Conservation (phyloP, 331 rosid genomes). For the Spiraea crenata region DNA sequence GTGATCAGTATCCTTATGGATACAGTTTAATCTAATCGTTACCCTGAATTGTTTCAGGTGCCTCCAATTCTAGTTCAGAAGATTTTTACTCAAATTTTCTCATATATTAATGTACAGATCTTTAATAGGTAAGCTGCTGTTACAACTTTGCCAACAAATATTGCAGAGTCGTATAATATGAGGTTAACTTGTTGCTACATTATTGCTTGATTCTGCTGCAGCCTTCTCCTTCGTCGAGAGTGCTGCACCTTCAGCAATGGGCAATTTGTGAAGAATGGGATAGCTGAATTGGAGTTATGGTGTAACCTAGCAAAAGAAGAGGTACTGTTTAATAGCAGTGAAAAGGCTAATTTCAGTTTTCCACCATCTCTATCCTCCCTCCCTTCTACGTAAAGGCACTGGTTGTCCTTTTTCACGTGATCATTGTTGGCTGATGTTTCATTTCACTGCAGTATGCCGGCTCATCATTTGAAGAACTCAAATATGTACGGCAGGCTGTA, state of each 20-base stretch:
- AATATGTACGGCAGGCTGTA: slow-evolving; percentile 70
- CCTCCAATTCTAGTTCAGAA: slow-evolving; percentile 59
- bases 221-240: slow-evolving; percentile 71
- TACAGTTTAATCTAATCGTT: slow-evolving; percentile 20
- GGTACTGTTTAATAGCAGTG: slow-evolving; percentile 38
- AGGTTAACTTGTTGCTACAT: slow-evolving; percentile 32
- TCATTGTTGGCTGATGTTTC: slow-evolving; percentile 22
- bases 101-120: slow-evolving; percentile 63
- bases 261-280: slow-evolving; percentile 73
- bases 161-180: slow-evolving; percentile 9
- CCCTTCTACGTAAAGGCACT: background rate
- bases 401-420: background rate
- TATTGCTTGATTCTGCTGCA: slow-evolving; percentile 37
- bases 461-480: slow-evolving; percentile 83
- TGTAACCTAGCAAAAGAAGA: slow-evolving; percentile 69
- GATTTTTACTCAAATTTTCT: slow-evolving; percentile 55
- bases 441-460: slow-evolving; percentile 59
- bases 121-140: slow-evolving; percentile 57
- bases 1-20: slow-evolving; percentile 17
- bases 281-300: slow-evolving; percentile 84
- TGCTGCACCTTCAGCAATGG: slow-evolving; percentile 74
- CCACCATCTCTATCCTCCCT: background rate
- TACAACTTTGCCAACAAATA: slow-evolving; percentile 14
- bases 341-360: slow-evolving; percentile 11
- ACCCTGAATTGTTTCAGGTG: slow-evolving; percentile 49